Evolutionary conservation across 768 basidiomycete genomes (phyloP).

Genomic region (Macrolepiota albuminosa): DNA sequence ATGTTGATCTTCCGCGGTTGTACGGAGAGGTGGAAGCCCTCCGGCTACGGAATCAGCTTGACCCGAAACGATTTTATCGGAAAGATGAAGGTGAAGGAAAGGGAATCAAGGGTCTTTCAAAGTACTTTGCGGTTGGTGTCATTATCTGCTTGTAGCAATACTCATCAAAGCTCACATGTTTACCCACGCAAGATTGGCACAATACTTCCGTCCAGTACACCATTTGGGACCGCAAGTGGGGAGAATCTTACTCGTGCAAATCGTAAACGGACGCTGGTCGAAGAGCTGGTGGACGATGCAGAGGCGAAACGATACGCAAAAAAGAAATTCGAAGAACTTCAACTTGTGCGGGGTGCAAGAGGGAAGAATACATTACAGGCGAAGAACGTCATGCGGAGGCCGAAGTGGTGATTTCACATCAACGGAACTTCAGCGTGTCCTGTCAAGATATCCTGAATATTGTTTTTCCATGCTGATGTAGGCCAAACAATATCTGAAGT

Average conservation of each 20-base stretch:
- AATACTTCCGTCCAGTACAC: slow-evolving; percentile 62
- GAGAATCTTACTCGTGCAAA: slow-evolving; percentile 69
- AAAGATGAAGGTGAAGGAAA: slow-evolving; percentile 85
- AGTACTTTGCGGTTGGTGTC: slow-evolving; percentile 78
- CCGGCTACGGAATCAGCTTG: slow-evolving; percentile 80
- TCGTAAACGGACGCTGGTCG: slow-evolving; percentile 80
- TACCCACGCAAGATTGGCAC: slow-evolving; percentile 61
- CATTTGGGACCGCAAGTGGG: slow-evolving; percentile 63
- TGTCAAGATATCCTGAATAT: neutral
- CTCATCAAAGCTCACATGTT: slow-evolving; percentile 4
- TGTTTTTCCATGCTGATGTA: neutral
- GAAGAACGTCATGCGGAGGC: slow-evolving; percentile 56
- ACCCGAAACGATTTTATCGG: slow-evolving; percentile 88
- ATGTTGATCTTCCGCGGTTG: slow-evolving; percentile 73
- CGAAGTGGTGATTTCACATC: slow-evolving; percentile 55
- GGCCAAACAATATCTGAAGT: neutral
- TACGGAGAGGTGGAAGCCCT: slow-evolving; percentile 86
- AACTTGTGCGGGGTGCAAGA: slow-evolving; percentile 58
- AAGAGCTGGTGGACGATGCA: slow-evolving; percentile 86
- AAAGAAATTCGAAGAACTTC: slow-evolving; percentile 81
- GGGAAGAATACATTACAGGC: slow-evolving; percentile 68
- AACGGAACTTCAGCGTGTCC: neutral
- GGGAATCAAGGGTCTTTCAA: slow-evolving; percentile 79
- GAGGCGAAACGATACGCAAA: slow-evolving; percentile 87
- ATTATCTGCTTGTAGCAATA: slow-evolving; percentile 5